A percentile compares a stretch with the other conserved stretches of the same genome.
Conservation (phyloP, 495 filamentous ascomycete species). For the Clavariopsis aquatica region DNA sequence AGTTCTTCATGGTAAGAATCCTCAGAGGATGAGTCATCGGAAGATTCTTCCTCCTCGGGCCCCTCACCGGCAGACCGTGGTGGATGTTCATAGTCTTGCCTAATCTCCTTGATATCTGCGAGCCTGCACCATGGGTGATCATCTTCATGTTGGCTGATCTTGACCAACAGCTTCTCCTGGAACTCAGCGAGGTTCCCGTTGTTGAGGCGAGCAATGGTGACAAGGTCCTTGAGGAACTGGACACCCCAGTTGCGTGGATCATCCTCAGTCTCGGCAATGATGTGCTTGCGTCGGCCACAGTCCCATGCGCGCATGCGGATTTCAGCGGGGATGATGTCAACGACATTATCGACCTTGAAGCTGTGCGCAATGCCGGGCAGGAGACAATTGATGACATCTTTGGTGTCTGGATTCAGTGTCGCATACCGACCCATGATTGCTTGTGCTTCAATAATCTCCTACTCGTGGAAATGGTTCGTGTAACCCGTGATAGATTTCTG, state of each 20-base stretch:
- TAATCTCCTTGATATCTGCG: conserved; percentile 26
- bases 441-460: neutral
- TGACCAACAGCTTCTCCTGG: conserved; percentile 18
- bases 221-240: conserved; percentile 25
- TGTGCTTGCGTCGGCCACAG: conserved; percentile 19
- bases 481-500: neutral
- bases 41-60: neutral
- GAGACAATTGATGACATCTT: conserved; percentile 18
- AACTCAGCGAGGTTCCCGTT: conserved; percentile 19
- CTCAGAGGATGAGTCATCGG: neutral
- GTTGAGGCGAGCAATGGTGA: conserved; percentile 15
- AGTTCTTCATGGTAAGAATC: conserved; percentile 11
- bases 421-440: conserved; percentile 16
- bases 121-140: conserved; percentile 21
- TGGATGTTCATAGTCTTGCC: conserved; percentile 12
- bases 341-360: conserved; percentile 4
- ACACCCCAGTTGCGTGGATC: conserved; percentile 33
- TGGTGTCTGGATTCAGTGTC: conserved; percentile 12
- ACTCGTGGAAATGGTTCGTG: neutral
- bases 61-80: neutral
- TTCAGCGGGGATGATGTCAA: conserved; percentile 18
- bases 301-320: conserved; percentile 31
- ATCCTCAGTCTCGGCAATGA: conserved; percentile 18
- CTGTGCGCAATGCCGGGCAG: conserved; percentile 19
- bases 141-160: conserved; percentile 5